Evolutionary conservation across 768 basidiomycete genomes (phyloP).

Genomic region (Pleurotus pulmonarius): DNA sequence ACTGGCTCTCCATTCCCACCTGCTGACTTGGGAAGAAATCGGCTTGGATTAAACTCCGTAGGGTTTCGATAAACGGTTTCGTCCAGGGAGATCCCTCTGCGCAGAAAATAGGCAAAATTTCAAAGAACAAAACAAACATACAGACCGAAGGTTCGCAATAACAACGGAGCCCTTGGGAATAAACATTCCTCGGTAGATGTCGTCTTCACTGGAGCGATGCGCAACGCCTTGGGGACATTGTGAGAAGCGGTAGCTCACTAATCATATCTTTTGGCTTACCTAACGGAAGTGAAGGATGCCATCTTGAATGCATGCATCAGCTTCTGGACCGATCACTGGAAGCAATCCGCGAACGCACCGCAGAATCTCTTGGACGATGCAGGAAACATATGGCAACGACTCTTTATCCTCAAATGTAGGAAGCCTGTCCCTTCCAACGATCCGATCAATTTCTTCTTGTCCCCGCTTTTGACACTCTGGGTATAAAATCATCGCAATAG

Average conservation of each 20-base stretch:
- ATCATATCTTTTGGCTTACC: conserved; percentile 14
- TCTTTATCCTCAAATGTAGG: conserved; percentile 21
- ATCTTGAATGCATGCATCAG: conserved; percentile 8
- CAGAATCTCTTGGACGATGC: conserved; percentile 19
- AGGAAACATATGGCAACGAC: conserved; percentile 21
- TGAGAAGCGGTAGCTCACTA: conserved; percentile 7
- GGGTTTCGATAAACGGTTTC: no score
- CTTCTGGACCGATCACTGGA: neutral
- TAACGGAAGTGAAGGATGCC: conserved; percentile 13
- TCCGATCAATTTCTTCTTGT: conserved; percentile 25
- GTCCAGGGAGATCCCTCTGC: conserved; percentile 19
- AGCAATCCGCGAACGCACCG: neutral
- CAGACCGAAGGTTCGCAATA: conserved; percentile 22
- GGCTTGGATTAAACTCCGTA: no score
- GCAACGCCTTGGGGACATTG: conserved; percentile 16
- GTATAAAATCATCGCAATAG: conserved; percentile 14
- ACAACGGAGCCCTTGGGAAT: conserved; percentile 29
- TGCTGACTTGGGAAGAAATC: no score
- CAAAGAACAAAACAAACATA: neutral
- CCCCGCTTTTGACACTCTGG: conserved; percentile 17
- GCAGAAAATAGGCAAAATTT: no score
- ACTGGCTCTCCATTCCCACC: no score
- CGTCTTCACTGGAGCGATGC: conserved; percentile 23
- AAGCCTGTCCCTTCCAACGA: conserved; percentile 19
- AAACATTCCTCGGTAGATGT: conserved; percentile 30